These are phyloP conservation scores for Gigaspora rosea DNA, from an alignment of 192 early-diverging fungal species.

Conservation along the genomic window DNA sequence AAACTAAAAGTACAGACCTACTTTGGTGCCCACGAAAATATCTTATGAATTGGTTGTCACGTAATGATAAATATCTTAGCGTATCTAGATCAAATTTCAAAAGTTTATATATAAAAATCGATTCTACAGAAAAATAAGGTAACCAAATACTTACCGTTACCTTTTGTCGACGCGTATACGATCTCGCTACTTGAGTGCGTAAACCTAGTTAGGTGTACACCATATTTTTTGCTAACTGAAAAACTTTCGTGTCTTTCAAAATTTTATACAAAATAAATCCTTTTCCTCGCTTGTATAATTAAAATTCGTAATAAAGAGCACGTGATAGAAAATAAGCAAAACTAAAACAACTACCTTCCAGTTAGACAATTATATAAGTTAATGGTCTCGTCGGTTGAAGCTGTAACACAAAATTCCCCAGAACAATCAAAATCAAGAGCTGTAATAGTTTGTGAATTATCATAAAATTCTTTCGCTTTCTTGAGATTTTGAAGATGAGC, in stretches of 20 bases:
- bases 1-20: constrained; percentile 16
- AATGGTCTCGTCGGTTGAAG: constrained; percentile 83
- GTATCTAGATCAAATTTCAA: constrained; percentile 60
- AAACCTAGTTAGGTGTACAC: constrained; percentile 84
- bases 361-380: constrained; percentile 78
- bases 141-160: constrained; percentile 63
- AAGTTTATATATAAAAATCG: neutral
- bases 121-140: neutral
- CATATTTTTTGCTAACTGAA: constrained; percentile 95
- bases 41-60: constrained; percentile 90
- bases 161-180: constrained; percentile 92
- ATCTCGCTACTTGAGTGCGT: constrained; percentile 78
- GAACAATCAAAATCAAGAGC: constrained; percentile 81
- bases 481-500: neutral
- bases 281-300: neutral
- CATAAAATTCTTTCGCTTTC: constrained; percentile 52
- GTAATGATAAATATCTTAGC: constrained; percentile 89
- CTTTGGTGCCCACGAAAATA: constrained; percentile 89
- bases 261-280: too few species aligned
- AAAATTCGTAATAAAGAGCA: neutral
- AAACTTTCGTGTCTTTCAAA: constrained; percentile 62
- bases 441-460: constrained; percentile 71
- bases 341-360: constrained; percentile 61
- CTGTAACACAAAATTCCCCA: constrained; percentile 78
- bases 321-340: neutral